These are phyloP conservation scores for Gossypium schwendimanii DNA, from an alignment of 441 rosid species.

Conservation along the genomic window DNA sequence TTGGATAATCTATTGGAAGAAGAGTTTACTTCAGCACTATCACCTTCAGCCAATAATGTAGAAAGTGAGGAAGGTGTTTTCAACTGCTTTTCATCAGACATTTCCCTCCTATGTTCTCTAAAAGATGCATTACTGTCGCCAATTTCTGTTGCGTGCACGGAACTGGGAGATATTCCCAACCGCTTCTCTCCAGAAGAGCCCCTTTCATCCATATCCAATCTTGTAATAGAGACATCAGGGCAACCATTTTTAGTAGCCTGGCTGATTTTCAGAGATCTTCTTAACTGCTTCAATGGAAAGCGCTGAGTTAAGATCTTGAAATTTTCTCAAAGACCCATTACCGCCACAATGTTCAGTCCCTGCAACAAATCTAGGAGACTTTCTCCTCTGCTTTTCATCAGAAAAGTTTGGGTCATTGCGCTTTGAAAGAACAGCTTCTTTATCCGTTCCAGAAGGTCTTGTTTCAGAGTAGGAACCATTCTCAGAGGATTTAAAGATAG, in stretches of 20 bases:
- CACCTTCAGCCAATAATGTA: not conserved
- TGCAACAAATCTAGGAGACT: slow-evolving; percentile 20
- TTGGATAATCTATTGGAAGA: slow-evolving; percentile 13
- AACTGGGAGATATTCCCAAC: slow-evolving; percentile 19
- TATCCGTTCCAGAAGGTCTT: slow-evolving; percentile 11
- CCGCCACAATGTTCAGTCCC: slow-evolving; percentile 15
- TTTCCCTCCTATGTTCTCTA: slow-evolving; percentile 4
- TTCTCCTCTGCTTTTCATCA: slow-evolving; percentile 14
- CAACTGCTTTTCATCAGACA: slow-evolving; percentile 17
- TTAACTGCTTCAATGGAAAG: slow-evolving; percentile 10
- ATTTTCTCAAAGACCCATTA: slow-evolving; percentile 10
- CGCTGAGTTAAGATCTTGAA: slow-evolving; percentile 7
- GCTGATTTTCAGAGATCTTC: slow-evolving; percentile 25
- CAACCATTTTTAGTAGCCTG: slow-evolving; percentile 18
- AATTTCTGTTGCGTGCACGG: slow-evolving; percentile 17
- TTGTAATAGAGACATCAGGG: not conserved
- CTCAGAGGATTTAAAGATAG: slow-evolving; percentile 2
- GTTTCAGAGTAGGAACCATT: slow-evolving; percentile 7
- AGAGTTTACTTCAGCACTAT: slow-evolving; percentile 11
- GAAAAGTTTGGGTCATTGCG: not conserved
- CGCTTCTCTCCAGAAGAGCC: slow-evolving; percentile 11
- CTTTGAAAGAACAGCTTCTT: slow-evolving; percentile 4
- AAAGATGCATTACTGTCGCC: slow-evolving; percentile 3
- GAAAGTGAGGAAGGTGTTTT: slow-evolving; percentile 3
- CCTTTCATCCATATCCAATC: slow-evolving; percentile 5